These are phyloP conservation scores for Vaucheria bursata DNA, from an alignment of 352 stramenopile genomes.

Conservation along the genomic window DNA sequence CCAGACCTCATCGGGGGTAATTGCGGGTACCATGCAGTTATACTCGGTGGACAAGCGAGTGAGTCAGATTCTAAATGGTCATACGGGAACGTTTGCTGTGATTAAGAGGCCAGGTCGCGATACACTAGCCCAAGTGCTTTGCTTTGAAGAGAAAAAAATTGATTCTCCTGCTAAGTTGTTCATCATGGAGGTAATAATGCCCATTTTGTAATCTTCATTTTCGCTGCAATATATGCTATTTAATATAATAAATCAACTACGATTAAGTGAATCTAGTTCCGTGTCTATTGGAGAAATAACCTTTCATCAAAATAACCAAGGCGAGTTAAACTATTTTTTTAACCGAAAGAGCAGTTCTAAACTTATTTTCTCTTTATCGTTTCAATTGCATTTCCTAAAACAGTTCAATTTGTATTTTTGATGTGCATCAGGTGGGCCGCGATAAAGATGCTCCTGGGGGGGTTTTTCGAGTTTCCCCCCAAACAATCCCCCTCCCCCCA, in stretches of 20 bases:
- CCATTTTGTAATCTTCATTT: too few species aligned
- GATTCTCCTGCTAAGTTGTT: conserved; percentile 72
- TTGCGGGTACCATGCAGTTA: conserved; percentile 94
- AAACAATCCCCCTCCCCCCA: conserved; percentile 85
- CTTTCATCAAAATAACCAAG: too few species aligned
- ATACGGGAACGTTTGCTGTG: conserved; percentile 88
- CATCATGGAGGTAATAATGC: conserved; percentile 93
- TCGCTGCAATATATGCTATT: too few species aligned
- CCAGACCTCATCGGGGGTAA: conserved; percentile 76
- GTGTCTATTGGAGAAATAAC: too few species aligned
- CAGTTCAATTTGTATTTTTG: neutral
- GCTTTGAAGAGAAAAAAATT: conserved; percentile 80
- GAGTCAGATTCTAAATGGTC: conserved; percentile 91
- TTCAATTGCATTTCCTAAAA: too few species aligned
- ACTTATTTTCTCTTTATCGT: too few species aligned
- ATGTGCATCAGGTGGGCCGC: conserved; percentile 64
- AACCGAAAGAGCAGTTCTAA: too few species aligned
- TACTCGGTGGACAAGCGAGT: conserved; percentile 89
- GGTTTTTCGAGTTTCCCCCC: conserved; percentile 83
- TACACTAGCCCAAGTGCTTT: conserved; percentile 74
- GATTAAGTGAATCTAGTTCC: too few species aligned
- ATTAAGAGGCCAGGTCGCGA: conserved; percentile 86
- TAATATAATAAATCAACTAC: too few species aligned
- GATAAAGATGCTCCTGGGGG: conserved; percentile 85
- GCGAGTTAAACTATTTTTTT: too few species aligned